These are phyloP conservation scores for Claviceps pusilla DNA, from an alignment of 2,329 filamentous ascomycete genomes.

Conservation along the genomic window DNA sequence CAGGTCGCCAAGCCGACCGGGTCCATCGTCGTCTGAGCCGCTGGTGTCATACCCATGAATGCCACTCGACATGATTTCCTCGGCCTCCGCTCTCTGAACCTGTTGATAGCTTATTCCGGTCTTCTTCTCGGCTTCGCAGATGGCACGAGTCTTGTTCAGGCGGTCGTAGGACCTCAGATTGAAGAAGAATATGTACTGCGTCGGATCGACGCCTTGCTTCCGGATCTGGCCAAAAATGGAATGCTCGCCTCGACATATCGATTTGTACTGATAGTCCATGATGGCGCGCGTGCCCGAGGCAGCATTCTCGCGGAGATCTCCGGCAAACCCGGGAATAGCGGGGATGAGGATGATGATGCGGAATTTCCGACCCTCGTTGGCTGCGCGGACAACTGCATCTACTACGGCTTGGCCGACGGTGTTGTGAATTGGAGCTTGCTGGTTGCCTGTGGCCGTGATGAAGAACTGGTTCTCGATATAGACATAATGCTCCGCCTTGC, in stretches of 20 bases:
- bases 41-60: conserved; percentile 44
- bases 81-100: conserved; percentile 73
- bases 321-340: conserved; percentile 83
- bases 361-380: conserved; percentile 75
- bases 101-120: conserved; percentile 76
- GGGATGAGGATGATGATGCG: conserved; percentile 81
- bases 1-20: conserved; percentile 2
- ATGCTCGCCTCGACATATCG: conserved; percentile 78
- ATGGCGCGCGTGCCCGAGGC: conserved; percentile 81
- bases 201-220: conserved; percentile 61
- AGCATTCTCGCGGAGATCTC: conserved; percentile 69
- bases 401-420: conserved; percentile 79
- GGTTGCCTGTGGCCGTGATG: conserved; percentile 82
- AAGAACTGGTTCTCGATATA: conserved; percentile 99
- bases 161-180: conserved; percentile 88
- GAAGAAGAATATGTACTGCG: conserved; percentile 77
- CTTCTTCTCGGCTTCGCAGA: conserved; percentile 62
- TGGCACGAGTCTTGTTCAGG: conserved; percentile 62
- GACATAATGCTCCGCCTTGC: conserved; percentile 77
- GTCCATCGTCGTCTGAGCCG: conserved; percentile 15
- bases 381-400: conserved; percentile 70
- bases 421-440: conserved; percentile 77
- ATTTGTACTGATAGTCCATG: conserved; percentile 98
- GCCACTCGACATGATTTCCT: conserved; percentile 68
- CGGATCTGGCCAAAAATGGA: conserved; percentile 73